Evolutionary conservation across 805 yeast species (phyloP), one percentile per base, ranked within the genome.

Genomic region (Lachancea meyersii): DNA sequence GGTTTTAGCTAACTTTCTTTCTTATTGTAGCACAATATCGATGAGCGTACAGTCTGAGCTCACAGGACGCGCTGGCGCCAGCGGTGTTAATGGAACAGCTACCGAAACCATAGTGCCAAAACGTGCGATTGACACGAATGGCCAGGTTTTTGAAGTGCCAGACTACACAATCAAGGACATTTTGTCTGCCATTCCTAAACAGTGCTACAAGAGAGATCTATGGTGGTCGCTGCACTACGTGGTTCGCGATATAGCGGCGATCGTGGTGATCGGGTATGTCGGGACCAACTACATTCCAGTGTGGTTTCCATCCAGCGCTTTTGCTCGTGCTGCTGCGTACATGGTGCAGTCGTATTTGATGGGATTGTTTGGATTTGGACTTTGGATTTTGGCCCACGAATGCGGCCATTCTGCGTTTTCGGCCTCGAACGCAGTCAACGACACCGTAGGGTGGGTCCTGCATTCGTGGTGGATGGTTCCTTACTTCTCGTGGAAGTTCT

Each of bases 341-440:
- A 49, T 71, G 30, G 62, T 60, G 17, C 80, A 82, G 57, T 63
- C 77, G 16, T 57, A 72, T 43, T 55, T 68, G 35, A 76, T 77
- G 53, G 87, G 91, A 21, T 67, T 85, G 41, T 76, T 82, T 47
- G 80, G 80, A 45, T 80, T 87, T 23, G 95, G 95, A 37, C 42
- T 81, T 37, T 86, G 95, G 95, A 82, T 86, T 39, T 59, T 86
- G 68, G 93, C 94, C 41, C 95, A 86, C 65, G 95, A 86, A 65
- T 86, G 95, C 71, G 95, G 95, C 48, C 95, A 86, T 63, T 82
- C 79, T 52, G 95, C 95, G 17, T 86, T 86, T 64, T 73, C 82
- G 31, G 85, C 82, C 55, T 80, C 78, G 58, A 78, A 77, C 31
- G 63, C 71, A 68, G 79, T 84, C 50, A 85, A 86, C 63, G 91